Evolutionary conservation across 2,329 filamentous ascomycete species (phyloP).

Genomic region (Colletotrichum gloeosporioides): DNA sequence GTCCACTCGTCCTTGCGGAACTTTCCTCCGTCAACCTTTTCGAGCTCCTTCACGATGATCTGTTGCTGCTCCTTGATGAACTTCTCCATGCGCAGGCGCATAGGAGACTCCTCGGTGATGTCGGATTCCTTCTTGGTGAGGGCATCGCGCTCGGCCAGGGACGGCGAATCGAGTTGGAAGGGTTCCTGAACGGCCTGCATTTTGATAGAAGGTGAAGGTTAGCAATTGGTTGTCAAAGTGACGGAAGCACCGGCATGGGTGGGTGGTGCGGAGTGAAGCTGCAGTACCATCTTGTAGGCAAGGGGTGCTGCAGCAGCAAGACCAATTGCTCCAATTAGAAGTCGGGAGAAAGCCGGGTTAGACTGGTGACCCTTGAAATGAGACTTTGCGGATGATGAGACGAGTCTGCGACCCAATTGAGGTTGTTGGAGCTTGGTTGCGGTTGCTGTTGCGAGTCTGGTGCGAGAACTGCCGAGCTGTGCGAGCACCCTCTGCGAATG

Average conservation of each 20-base stretch:
- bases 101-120: constrained; percentile 80
- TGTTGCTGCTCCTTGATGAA: constrained; percentile 94
- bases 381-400: constrained; percentile 18
- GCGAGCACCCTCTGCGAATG: constrained; percentile 14
- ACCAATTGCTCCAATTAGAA: constrained; percentile 41
- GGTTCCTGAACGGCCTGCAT: constrained; percentile 46
- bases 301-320: constrained; percentile 58
- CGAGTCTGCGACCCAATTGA: constrained; percentile 19
- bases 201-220: neutral
- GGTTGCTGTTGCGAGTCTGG: constrained; percentile 4
- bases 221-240: constrained; percentile 13
- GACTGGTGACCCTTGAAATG: constrained; percentile 13
- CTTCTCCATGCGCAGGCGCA: constrained; percentile 97
- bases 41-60: constrained; percentile 82
- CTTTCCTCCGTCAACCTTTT: constrained; percentile 80
- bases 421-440: neutral
- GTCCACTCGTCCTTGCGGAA: constrained; percentile 90
- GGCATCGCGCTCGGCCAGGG: constrained; percentile 85
- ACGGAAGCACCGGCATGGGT: neutral
- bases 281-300: constrained; percentile 63
- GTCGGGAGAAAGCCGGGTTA: constrained; percentile 2
- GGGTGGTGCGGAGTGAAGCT: neutral
- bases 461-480: constrained; percentile 10
- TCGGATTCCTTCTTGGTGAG: constrained; percentile 79
- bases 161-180: constrained; percentile 63